phyloP scores from a whole-genome alignment of 2,329 filamentous ascomycete genomes.

The Colletotrichum camelliae region DNA sequence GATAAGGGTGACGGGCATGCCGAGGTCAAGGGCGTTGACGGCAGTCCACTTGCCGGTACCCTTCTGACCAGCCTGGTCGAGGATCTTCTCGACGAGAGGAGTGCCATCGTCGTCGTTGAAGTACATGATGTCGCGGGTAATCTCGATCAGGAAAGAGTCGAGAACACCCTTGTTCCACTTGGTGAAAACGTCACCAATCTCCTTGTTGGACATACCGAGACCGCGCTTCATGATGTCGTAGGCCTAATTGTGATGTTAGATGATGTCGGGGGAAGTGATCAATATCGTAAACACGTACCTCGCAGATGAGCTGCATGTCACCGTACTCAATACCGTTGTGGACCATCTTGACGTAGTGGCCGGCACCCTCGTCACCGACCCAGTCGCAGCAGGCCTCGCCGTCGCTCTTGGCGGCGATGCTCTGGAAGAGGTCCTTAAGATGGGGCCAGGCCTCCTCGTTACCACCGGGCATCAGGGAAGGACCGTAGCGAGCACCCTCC shows the following conservation, averaged over 20 bases:
- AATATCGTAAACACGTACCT: slow-evolving; percentile 63
- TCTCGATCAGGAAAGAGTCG: slow-evolving; percentile 99
- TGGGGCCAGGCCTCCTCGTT: slow-evolving; percentile 97
- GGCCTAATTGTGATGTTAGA: slow-evolving; percentile 64
- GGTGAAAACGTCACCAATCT: slow-evolving; percentile 92
- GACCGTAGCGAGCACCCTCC: slow-evolving; percentile 97
- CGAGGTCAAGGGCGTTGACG: slow-evolving; percentile 97
- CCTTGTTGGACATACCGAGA: slow-evolving; percentile 85
- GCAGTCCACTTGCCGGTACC: slow-evolving; percentile 99
- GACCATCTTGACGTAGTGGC: slow-evolving; percentile 99
- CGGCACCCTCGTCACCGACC: slow-evolving; percentile 99
- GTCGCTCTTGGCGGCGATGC: slow-evolving; percentile 96
- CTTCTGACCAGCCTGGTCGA: slow-evolving; percentile 98
- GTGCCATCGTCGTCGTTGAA: slow-evolving; percentile 94
- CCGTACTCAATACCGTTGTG: slow-evolving; percentile 99
- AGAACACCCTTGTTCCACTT: slow-evolving; percentile 99
- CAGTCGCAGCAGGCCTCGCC: slow-evolving; percentile 98
- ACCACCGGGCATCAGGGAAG: slow-evolving; percentile 98
- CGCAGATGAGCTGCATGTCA: slow-evolving; percentile 99
- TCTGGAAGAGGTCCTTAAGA: slow-evolving; percentile 99
- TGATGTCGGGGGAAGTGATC: neutral
- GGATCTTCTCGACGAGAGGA: slow-evolving; percentile 96
- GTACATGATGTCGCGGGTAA: slow-evolving; percentile 98
- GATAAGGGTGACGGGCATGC: slow-evolving; percentile 98
- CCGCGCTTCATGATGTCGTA: slow-evolving; percentile 99